phyloP scores from a whole-genome alignment of 306 rosid genomes.

The Geum urbanum region DNA sequence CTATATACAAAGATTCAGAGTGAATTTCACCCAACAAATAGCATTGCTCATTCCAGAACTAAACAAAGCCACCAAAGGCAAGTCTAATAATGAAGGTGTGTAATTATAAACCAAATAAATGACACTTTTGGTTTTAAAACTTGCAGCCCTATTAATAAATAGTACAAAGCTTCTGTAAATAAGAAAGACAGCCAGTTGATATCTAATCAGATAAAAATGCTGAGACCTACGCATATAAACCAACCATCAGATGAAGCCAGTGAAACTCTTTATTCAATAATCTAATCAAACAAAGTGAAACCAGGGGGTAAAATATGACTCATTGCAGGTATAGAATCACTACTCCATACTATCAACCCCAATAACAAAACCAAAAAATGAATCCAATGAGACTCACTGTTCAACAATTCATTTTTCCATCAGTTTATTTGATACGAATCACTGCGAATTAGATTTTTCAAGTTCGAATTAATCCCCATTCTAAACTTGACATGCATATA shows the following conservation, averaged over 20 bases:
- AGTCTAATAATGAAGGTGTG: not conserved
- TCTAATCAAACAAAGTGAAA: not conserved
- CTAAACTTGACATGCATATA: not conserved
- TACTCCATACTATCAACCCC: not conserved
- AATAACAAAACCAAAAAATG: not conserved
- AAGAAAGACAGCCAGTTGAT: not conserved
- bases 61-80: not conserved
- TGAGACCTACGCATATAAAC: not conserved
- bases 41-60: not conserved
- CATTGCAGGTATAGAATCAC: not conserved
- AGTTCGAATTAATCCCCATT: not conserved
- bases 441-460: not conserved
- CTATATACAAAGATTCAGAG: not conserved
- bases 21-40: not conserved
- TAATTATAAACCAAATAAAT: not conserved
- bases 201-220: not conserved
- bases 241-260: not conserved
- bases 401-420: not conserved
- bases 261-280: not conserved
- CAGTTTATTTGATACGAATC: not conserved
- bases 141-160: not conserved
- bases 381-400: not conserved
- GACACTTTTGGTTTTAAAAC: not conserved
- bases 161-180: not conserved
- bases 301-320: not conserved